Base-by-base conservation (phyloP, 257 asterid species). In the Forsythia viridissima region DNA sequence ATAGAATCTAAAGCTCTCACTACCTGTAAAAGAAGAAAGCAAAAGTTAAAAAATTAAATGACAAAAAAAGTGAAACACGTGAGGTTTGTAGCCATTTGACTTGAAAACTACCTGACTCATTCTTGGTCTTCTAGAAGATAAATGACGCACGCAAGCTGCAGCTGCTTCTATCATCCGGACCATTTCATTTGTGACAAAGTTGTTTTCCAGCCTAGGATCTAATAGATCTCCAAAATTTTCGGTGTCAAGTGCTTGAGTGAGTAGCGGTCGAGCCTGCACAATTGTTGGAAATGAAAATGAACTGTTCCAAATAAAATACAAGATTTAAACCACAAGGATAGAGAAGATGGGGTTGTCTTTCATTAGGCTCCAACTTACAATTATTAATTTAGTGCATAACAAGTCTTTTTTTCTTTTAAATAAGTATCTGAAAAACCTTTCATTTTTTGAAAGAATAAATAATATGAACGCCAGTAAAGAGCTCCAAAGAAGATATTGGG, bases 161-260 rank as follows among this genome's bases (percentile, higher is more conserved):
- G 96, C 97, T 57, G 97, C 96, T 92, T 92, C 98, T 41, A 88
- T 88, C 94, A 93, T 85, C 83, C 97, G 78, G 84, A 93, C 89
- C 93, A 92, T 89, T 84, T 93, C 96, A 72, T 84, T 83, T 39
- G 86, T 81, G 34, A 87, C 75, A 41, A 80, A 93, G 87, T 88
- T 83, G 0, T 82, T 84, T 79, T 76, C 92, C 57, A 93, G 75
- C 80, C 84, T 85, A 6, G 87, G 79, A 85, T 93, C 98, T 46
- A 89, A 89, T 37, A 93, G 36, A 4, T 86, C 88, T 42, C 76
- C 85, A 71, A 89, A 92, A 66, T 84, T 84, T 83, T 87, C 97
- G 71, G 81, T 85, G 71, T 93, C 92, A 2, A 93, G 93, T 40
- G 97, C 96, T 84, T 88, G 81, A 46, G 84, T 82, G 46, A 93